Conservation (phyloP, 371 early-diverging fungal species). For the Zancudomyces culisetae region DNA sequence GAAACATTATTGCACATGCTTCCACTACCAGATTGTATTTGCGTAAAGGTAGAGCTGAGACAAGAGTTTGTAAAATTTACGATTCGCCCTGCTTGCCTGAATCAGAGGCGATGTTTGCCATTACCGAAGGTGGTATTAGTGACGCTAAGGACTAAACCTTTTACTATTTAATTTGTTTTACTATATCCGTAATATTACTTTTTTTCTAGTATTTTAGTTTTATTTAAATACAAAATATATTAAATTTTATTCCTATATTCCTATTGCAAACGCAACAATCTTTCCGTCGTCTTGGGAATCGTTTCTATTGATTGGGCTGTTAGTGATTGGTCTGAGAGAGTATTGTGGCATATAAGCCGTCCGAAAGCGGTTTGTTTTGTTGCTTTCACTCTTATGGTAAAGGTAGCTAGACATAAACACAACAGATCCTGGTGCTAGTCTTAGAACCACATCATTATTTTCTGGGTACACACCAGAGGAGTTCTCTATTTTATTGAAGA, state of each 20-base stretch:
- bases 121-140: constrained; percentile 41
- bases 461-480: too few species aligned
- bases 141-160: constrained; percentile 32
- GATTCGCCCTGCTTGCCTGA: constrained; percentile 78
- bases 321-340: constrained; percentile 10
- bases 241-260: constrained; percentile 3
- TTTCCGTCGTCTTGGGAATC: neutral
- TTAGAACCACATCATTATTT: constrained; percentile 1
- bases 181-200: neutral
- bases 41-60: constrained; percentile 73
- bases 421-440: constrained; percentile 24
- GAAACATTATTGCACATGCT: constrained; percentile 97
- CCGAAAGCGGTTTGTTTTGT: constrained; percentile 21
- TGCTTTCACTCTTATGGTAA: constrained; percentile 31
- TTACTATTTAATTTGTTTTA: neutral
- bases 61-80: constrained; percentile 70
- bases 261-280: constrained; percentile 9
- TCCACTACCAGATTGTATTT: constrained; percentile 69
- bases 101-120: constrained; percentile 54
- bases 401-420: constrained; percentile 32
- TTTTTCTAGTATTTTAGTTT: neutral
- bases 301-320: neutral
- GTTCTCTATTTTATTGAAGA: too few species aligned
- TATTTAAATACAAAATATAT: neutral
- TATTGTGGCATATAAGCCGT: constrained; percentile 37